These are phyloP conservation scores for Stevia rebaudiana DNA, from an alignment of 140 eudicot species.

Conservation along the genomic window DNA sequence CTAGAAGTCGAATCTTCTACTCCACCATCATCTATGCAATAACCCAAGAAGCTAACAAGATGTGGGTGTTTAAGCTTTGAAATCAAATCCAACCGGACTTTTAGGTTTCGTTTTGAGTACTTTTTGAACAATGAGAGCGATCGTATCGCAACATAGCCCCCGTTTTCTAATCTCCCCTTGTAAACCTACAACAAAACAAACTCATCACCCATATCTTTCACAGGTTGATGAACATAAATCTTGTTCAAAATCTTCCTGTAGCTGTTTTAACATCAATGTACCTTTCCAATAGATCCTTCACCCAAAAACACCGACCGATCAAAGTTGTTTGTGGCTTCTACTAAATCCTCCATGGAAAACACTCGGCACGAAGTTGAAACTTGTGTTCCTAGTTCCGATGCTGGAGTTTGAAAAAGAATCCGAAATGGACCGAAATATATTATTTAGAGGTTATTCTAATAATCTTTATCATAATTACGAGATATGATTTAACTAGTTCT, in stretches of 20 bases:
- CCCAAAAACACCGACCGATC: constrained; percentile 58
- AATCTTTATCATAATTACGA: too few species aligned
- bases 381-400: constrained; percentile 64
- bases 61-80: constrained; percentile 92
- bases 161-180: constrained; percentile 80
- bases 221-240: background rate
- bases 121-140: constrained; percentile 47
- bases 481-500: too few species aligned
- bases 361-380: constrained; percentile 48
- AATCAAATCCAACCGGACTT: constrained; percentile 68
- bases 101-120: constrained; percentile 62
- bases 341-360: constrained; percentile 59
- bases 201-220: background rate
- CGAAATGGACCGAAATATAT: constrained; percentile 4
- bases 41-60: constrained; percentile 69
- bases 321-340: constrained; percentile 69
- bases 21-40: constrained; percentile 70
- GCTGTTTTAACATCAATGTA: constrained; percentile 14
- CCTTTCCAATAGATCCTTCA: constrained; percentile 86
- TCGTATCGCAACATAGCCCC: constrained; percentile 56
- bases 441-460: too few species aligned
- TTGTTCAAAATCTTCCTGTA: background rate
- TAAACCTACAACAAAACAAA: constrained; percentile 48
- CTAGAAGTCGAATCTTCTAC: constrained; percentile 52
- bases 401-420: constrained; percentile 54